Base-by-base conservation (phyloP, 2,329 filamentous ascomycete genomes). In the Xylaria sp. region DNA sequence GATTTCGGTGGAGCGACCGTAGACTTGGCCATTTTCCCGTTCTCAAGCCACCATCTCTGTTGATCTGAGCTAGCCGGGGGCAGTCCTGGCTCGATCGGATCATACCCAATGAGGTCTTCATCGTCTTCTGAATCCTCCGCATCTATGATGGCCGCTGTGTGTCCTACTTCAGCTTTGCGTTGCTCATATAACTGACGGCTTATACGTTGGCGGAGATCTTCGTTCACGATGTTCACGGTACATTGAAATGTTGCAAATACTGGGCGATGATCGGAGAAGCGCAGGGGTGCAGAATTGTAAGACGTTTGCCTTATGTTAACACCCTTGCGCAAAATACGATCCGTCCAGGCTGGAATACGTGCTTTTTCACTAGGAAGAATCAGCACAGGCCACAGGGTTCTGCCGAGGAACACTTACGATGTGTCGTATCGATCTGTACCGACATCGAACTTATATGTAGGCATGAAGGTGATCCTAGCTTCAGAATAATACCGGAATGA, bases 311-410 rank as follows among this genome's bases (percentile, higher is more conserved):
- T 88, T 37, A 99, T 84, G 69, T 92, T 94, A 63, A 86, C 81
- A 7, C 95, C 95, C 78, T 94, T 96, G 62, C 92, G 89, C 8
- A 99, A 80, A 47, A 99, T 91, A 38, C 95, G 91, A 77, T 99
- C 95, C 64, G 94, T 97, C 95, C 95, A 99, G 0, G 95, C 95
- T 2, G 95, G 95, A 65, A 98, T 97, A 15, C 95, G 89, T 57
- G 90, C 88, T 76, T 99, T 99, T 72, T 98, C 94, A 51, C 89
- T 91, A 53, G 14, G 49, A 4, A 33, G n/a, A 35, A 67, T 83
- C 61, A 81, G 76, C 55, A 52, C 40, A 35, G 25, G 40, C 3
- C 19, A 38, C 15, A 14, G 2, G 4, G 21, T n/a, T 15, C 1
- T 28, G 21, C 11, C 3, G 6, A 40, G 35, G 33, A 14, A 33